Evolutionary conservation across 192 early-diverging fungal genomes (phyloP), one percentile per base, ranked within the genome.

Genomic region (Linnemannia exigua): DNA sequence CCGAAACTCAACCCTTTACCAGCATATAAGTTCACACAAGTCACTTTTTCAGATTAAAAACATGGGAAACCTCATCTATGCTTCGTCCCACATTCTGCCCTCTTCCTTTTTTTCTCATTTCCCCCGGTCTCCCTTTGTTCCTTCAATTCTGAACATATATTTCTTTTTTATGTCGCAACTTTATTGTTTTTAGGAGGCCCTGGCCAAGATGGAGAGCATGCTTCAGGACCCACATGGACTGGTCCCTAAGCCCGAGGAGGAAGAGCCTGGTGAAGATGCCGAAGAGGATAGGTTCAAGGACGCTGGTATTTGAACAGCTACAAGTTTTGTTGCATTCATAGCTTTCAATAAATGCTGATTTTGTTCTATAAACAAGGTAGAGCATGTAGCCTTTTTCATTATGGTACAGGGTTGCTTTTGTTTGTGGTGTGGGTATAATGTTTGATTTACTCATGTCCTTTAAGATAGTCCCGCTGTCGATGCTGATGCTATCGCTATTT

Each of bases 201-300:
- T 85, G 63, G 77, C 82, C 66, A 79, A 74, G 48, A 85, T 85
- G 76, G 82, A 85, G 77, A 66, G 36, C 68, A 63, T 85, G 35
- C 52, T 85, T 38, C 82, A 79, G 37, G 82, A 85, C 33, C 82
- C 82, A 12, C 50, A 79, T 15, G 73, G 77, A 19, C 47, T 85
- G n/a, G 51, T 72, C 12, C 76, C 76, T 48, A 70, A 25, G 46
- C 17, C 63, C 17, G 82, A 78, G 1, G 58, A 79, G 0, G 71
- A 76, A 1, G 82, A 76, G 14, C 51, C 76, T 25, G 73, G 61
- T 17, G 76, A 84, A 47, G 76, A 84, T 48, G 82, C 82, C 3
- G 70, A 84, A 7, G 82, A 84, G 50, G 82, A 84, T 31, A 36
- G 75, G 3, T 76, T 76, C 75, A 76, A 67, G 41, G 44, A 61